A percentile compares a stretch with the other conserved stretches of the same genome.
phyloP scores from a whole-genome alignment of 164 flowering plant genomes.

The Tinospora cordifolia region DNA sequence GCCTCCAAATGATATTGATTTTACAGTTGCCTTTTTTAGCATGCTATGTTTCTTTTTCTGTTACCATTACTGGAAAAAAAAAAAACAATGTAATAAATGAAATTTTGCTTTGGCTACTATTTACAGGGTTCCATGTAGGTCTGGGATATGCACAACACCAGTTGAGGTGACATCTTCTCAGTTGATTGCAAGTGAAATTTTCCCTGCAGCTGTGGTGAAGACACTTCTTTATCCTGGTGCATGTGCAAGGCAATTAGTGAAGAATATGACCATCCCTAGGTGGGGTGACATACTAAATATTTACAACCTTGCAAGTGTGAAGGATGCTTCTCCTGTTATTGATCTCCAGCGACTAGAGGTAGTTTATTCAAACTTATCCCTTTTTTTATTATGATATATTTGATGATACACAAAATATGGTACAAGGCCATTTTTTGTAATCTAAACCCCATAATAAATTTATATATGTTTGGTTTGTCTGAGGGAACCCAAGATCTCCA shows the following conservation, averaged over 20 bases:
- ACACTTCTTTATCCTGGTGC: conserved; percentile 82
- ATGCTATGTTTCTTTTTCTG: conserved; percentile 5
- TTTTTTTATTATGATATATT: background rate
- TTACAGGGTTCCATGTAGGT: conserved; percentile 69
- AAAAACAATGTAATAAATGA: background rate
- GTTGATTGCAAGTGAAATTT: conserved; percentile 69
- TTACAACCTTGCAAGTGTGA: conserved; percentile 68
- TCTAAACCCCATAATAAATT: too few species aligned
- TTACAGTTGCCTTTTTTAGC: background rate
- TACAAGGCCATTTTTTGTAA: too few species aligned
- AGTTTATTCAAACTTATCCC: conserved; percentile 6
- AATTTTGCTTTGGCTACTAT: background rate
- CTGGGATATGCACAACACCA: conserved; percentile 71
- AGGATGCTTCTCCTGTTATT: conserved; percentile 56
- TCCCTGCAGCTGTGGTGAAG: conserved; percentile 63
- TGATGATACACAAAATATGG: background rate
- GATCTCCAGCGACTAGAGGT: conserved; percentile 96
- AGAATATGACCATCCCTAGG: conserved; percentile 51
- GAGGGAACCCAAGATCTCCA: too few species aligned
- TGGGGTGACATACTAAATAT: conserved; percentile 59
- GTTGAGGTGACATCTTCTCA: conserved; percentile 74
- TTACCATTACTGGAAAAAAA: background rate
- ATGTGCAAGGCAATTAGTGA: conserved; percentile 40
- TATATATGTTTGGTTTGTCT: too few species aligned
- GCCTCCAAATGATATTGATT: background rate